Evolutionary conservation across 2,329 filamentous ascomycete species (phyloP), one percentile per base, ranked within the genome.

Genomic region (Cercospora janseana): DNA sequence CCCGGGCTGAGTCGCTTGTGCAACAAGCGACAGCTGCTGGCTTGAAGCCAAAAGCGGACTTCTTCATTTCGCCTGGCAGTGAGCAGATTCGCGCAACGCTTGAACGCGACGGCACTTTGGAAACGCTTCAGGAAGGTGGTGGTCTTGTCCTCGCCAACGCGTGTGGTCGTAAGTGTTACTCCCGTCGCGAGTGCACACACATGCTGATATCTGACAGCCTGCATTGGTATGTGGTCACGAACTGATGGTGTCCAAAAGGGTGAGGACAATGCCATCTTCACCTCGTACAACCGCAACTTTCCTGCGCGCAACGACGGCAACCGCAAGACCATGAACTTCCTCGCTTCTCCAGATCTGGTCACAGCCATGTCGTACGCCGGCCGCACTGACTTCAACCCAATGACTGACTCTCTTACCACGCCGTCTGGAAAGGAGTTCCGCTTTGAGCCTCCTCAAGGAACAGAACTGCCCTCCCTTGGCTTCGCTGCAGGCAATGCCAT

Each of bases 231-330:
- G 72, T 98, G 93, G 93, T 88, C 87, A 67, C 85, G 93, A 51
- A 92, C 88, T 13, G 93, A 97, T 66, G 87, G 84, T 16, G 81
- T 94, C 13, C 71, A 75, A 60, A 95, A 95, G 74, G 91, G 90
- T 55, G 88, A 91, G 51, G 77, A 82, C 46, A 98, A 98, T 67
- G 93, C 93, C 55, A 97, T 98, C 63, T 82, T 98, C 65, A 92
- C 90, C 7, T 96, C 91, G 1, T 98, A 96, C 77, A 98, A 98
- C 79, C 88, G 93, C 54, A 98, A 98, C 75, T 98, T 98, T 78
- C 88, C 88, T 43, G 92, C 89, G 54, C 87, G 93, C 59, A 98
- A 98, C 69, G 93, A 98, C 66, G 93, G 93, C 56, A 98, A 98
- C 75, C 85, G 88, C 16, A 85, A 86, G 32, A 98, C 93, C 6